A percentile compares a stretch with the other conserved stretches of the same genome.
phyloP scores from a whole-genome alignment of 345 rosid species.

The Triadica sebifera region DNA sequence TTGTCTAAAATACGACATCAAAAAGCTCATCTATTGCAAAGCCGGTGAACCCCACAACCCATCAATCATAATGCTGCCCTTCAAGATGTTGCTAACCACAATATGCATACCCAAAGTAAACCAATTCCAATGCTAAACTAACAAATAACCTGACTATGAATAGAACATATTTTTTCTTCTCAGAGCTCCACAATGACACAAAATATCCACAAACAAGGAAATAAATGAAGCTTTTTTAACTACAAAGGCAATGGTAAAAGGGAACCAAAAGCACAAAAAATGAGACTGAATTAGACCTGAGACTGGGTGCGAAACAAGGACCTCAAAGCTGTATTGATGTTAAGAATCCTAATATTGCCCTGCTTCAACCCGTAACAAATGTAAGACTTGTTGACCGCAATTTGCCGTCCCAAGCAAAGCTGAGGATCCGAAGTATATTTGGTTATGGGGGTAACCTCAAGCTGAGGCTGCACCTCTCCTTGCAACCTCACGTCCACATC shows the following conservation, averaged over 20 bases:
- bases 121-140: neutral
- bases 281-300: constrained; percentile 43
- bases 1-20: neutral
- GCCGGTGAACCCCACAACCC: neutral
- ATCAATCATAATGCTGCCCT: neutral
- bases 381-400: constrained; percentile 69
- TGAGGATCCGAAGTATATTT: constrained; percentile 80
- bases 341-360: constrained; percentile 76
- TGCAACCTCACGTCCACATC: constrained; percentile 61
- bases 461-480: constrained; percentile 77
- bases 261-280: too few species aligned
- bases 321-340: constrained; percentile 71
- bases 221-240: neutral
- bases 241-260: neutral
- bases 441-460: constrained; percentile 89
- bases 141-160: neutral
- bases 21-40: neutral
- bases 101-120: neutral
- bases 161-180: neutral
- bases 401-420: constrained; percentile 72
- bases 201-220: neutral
- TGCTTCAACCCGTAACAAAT: constrained; percentile 83
- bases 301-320: constrained; percentile 73
- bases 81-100: neutral
- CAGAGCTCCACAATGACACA: neutral